Conservation (phyloP, 768 basidiomycete species). For the Flagelloscypha sp. region DNA sequence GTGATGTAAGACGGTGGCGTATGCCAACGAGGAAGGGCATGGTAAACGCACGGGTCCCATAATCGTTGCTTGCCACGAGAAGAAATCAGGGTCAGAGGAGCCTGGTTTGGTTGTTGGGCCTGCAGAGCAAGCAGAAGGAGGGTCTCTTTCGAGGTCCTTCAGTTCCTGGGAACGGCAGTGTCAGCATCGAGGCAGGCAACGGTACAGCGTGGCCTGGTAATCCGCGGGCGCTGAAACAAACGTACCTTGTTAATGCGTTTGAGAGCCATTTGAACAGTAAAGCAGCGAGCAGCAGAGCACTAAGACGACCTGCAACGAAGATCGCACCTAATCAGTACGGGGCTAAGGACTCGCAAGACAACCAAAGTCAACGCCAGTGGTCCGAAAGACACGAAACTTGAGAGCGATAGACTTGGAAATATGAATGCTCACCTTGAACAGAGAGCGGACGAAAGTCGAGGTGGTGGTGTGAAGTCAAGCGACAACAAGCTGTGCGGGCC, state of each 20-base stretch:
- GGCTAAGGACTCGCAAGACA: too few relatives aligned
- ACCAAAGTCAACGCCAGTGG: slow-evolving; percentile 14
- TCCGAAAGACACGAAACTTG: slow-evolving; percentile 8
- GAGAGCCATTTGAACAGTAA: slow-evolving; percentile 66
- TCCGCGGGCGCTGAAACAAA: slow-evolving; percentile 6
- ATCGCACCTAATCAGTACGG: slow-evolving; percentile 34
- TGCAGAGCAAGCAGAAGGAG: slow-evolving; percentile 98
- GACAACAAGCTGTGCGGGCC: too few relatives aligned
- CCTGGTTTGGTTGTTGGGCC: slow-evolving; percentile 94
- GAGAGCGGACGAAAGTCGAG: too few relatives aligned
- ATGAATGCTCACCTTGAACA: too few relatives aligned
- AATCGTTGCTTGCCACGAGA: slow-evolving; percentile 99
- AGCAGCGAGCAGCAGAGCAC: slow-evolving; percentile 17
- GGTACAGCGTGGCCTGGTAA: slow-evolving; percentile 9
- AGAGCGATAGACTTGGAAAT: slow-evolving; percentile 8
- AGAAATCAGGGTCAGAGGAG: too few relatives aligned
- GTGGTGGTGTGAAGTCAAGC: too few relatives aligned
- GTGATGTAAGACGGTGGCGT: slow-evolving; percentile 13
- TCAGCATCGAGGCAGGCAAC: slow-evolving; percentile 16
- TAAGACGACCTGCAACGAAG: too few relatives aligned
- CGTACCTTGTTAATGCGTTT: slow-evolving; percentile 99
- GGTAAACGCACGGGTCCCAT: slow-evolving; percentile 85
- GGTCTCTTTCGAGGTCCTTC: slow-evolving; percentile 98
- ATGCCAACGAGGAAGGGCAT: slow-evolving; percentile 4
- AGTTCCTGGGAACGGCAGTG: slow-evolving; percentile 63